These are phyloP conservation scores for Argentina anserina DNA, from an alignment of 306 rosid genomes.

Conservation along the genomic window DNA sequence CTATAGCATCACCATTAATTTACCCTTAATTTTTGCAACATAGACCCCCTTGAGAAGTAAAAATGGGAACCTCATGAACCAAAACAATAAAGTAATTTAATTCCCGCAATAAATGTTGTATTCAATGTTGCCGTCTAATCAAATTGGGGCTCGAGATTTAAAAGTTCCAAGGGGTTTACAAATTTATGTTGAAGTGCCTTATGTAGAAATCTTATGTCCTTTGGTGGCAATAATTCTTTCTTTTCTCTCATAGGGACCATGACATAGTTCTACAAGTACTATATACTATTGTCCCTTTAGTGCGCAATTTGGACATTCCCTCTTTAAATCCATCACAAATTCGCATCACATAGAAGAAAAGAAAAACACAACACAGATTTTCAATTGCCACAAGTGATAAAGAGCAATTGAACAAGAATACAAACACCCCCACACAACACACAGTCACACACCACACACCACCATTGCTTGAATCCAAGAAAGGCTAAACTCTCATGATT, in stretches of 20 bases:
- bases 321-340: slow-evolving; percentile 21
- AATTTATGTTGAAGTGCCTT: not conserved
- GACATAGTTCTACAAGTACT: slow-evolving; percentile 30
- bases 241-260: slow-evolving; percentile 20
- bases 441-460: not conserved
- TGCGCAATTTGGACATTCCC: slow-evolving; percentile 21
- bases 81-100: slow-evolving; percentile 7
- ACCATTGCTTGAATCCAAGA: slow-evolving; percentile 19
- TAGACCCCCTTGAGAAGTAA: not conserved
- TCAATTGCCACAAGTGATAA: slow-evolving; percentile 4
- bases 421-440: slow-evolving; percentile 11
- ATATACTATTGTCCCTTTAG: slow-evolving; percentile 7
- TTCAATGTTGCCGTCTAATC: slow-evolving; percentile 1
- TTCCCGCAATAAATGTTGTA: slow-evolving; percentile 3
- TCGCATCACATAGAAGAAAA: slow-evolving; percentile 6
- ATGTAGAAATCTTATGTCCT: slow-evolving; percentile 1
- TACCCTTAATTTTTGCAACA: not conserved
- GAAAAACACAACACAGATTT: not conserved
- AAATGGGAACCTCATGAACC: not conserved
- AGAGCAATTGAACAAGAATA: too few species aligned
- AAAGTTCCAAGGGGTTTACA: not conserved
- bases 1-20: not conserved
- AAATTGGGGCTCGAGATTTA: not conserved
- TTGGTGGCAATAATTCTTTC: slow-evolving; percentile 6
- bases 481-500: not conserved